phyloP scores from a whole-genome alignment of 2,329 filamentous ascomycete genomes.

The Epicoccum sorghinum region DNA sequence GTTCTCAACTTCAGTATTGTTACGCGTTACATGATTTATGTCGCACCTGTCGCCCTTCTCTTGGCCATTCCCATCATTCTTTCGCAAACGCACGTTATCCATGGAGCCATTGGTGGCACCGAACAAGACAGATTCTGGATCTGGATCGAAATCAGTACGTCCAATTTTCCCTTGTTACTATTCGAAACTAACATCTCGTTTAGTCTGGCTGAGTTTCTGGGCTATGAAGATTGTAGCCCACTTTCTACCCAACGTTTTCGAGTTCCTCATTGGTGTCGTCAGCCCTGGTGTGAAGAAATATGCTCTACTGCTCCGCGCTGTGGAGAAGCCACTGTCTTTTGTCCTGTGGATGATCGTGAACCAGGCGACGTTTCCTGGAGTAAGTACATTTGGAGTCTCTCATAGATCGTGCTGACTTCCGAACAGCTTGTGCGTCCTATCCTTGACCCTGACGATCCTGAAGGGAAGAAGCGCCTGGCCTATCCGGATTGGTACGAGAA shows the following conservation, averaged over 20 bases:
- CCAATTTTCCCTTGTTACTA: not conserved
- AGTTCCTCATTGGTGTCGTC: constrained; percentile 66
- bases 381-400: constrained; percentile 34
- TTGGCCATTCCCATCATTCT: constrained; percentile 69
- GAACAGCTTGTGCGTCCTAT: constrained; percentile 13
- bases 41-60: constrained; percentile 62
- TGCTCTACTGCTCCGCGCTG: constrained; percentile 60
- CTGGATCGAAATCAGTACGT: constrained; percentile 64
- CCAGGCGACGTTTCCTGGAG: constrained; percentile 64
- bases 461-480: not conserved
- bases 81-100: constrained; percentile 55
- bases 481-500: constrained; percentile 57
- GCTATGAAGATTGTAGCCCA: constrained; percentile 65
- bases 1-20: constrained; percentile 67
- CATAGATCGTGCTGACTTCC: not conserved
- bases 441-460: not conserved
- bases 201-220: constrained; percentile 68
- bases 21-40: constrained; percentile 68
- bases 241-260: constrained; percentile 64
- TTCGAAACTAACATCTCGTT: constrained; percentile 7
- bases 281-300: constrained; percentile 70
- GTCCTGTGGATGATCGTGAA: constrained; percentile 66
- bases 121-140: constrained; percentile 66
- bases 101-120: constrained; percentile 59
- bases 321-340: constrained; percentile 67